Conservation (phyloP, 1,284 basidiomycete genomes). For the Cerioporus squamosus region DNA sequence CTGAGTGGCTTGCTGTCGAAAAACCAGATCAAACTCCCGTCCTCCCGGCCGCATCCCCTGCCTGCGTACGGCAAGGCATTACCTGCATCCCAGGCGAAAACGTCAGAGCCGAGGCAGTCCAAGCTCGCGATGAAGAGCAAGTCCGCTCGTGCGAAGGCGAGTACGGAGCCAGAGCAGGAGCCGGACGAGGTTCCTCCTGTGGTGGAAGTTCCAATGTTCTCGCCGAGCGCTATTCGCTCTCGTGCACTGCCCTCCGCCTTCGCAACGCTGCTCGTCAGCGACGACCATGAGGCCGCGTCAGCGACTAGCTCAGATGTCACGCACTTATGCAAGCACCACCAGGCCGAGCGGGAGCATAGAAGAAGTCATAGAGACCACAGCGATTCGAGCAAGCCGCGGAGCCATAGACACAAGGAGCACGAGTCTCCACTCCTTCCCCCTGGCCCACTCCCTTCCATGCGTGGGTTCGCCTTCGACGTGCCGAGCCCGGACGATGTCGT, state of each 20-base stretch:
- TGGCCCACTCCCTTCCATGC: slow-evolving; percentile 35
- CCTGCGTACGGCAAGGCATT: slow-evolving; percentile 5
- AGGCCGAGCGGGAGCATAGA: slow-evolving; percentile 13
- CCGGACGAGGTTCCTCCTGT: slow-evolving; percentile 26
- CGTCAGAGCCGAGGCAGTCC: slow-evolving; percentile 48
- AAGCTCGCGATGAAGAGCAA: slow-evolving; percentile 74
- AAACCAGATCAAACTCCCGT: slow-evolving; percentile 27
- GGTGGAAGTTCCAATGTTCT: slow-evolving; percentile 60
- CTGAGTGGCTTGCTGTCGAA: slow-evolving; percentile 50
- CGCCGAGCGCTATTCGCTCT: slow-evolving; percentile 48
- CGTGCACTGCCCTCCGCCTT: slow-evolving; percentile 78
- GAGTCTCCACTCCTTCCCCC: slow-evolving; percentile 30
- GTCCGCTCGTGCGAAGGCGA: slow-evolving; percentile 38
- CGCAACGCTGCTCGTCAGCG: slow-evolving; percentile 71
- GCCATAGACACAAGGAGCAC: slow-evolving; percentile 15
- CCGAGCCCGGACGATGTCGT: slow-evolving; percentile 92
- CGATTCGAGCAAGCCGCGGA: slow-evolving; percentile 7
- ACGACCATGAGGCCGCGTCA: slow-evolving; percentile 44
- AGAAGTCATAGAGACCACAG: slow-evolving; percentile 11
- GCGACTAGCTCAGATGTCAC: slow-evolving; percentile 17
- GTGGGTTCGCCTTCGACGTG: slow-evolving; percentile 70
- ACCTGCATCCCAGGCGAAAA: not conserved
- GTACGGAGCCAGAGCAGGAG: slow-evolving; percentile 39
- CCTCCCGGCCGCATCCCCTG: slow-evolving; percentile 20
- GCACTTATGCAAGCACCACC: slow-evolving; percentile 19